These are phyloP conservation scores for Heterobasidion annosum DNA, from an alignment of 1,284 basidiomycete species.

Conservation along the genomic window DNA sequence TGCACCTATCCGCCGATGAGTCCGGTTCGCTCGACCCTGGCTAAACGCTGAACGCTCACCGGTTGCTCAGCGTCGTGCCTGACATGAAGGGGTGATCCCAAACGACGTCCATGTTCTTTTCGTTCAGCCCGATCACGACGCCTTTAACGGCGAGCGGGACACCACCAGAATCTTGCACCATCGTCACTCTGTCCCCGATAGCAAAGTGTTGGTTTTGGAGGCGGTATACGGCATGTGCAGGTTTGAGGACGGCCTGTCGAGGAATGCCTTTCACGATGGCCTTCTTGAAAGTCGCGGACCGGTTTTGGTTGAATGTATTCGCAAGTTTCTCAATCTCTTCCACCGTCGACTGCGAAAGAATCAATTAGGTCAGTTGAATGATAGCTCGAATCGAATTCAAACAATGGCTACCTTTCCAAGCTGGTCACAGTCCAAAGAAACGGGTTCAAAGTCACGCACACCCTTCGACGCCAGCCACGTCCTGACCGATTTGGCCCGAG, in stretches of 20 bases:
- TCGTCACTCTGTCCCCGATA: constrained; percentile 92
- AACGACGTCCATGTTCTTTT: constrained; percentile 89
- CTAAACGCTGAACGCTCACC: constrained; percentile 34
- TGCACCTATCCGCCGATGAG: constrained; percentile 48
- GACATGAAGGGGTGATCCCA: constrained; percentile 97
- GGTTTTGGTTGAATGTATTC: constrained; percentile 54
- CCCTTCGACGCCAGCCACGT: constrained; percentile 84
- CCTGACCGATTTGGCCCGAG: constrained; percentile 70
- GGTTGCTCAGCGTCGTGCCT: constrained; percentile 79
- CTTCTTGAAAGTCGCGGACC: constrained; percentile 70
- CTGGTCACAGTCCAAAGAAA: constrained; percentile 89
- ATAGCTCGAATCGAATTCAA: constrained; percentile 2
- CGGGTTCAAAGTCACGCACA: constrained; percentile 86
- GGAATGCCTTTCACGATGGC: constrained; percentile 89
- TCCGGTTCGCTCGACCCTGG: background rate
- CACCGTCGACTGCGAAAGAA: constrained; percentile 54
- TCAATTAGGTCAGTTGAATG: background rate
- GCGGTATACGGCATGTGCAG: constrained; percentile 83
- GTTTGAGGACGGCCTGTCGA: constrained; percentile 91
- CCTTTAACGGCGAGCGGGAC: constrained; percentile 91
- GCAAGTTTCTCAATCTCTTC: constrained; percentile 70
- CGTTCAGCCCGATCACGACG: constrained; percentile 84
- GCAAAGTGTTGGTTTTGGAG: constrained; percentile 87
- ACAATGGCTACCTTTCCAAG: constrained; percentile 62
- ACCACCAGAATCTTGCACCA: constrained; percentile 93